Percentiles rank a stretch among this genome's conserved stretches.
Evolutionary conservation across 2,329 filamentous ascomycete species (phyloP).

Genomic region (Fusarium ramigenum): DNA sequence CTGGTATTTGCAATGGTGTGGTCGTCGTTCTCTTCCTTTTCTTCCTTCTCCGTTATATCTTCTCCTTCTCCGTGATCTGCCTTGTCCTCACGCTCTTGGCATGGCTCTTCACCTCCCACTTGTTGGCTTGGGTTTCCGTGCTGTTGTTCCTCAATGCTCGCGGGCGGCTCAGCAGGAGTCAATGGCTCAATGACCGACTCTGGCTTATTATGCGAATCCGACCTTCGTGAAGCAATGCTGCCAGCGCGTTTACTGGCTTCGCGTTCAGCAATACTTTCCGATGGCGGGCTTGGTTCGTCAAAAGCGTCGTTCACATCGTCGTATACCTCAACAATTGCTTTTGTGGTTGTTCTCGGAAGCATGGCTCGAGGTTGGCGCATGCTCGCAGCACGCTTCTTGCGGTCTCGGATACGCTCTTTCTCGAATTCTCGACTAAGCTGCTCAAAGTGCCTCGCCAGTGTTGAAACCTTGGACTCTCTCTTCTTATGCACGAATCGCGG

Average conservation of each 20-base stretch:
- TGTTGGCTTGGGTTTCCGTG: constrained; percentile 42
- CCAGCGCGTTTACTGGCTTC: constrained; percentile 46
- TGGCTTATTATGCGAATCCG: constrained; percentile 41
- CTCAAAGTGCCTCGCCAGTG: constrained; percentile 94
- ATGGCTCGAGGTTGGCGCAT: constrained; percentile 80
- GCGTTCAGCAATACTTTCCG: constrained; percentile 56
- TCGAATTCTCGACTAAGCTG: constrained; percentile 96
- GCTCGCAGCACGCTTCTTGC: constrained; percentile 81
- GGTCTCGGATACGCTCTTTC: constrained; percentile 88
- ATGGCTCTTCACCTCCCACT: constrained; percentile 41
- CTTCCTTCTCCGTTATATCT: constrained; percentile 41
- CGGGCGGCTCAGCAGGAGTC: constrained; percentile 37
- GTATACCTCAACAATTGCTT: constrained; percentile 95
- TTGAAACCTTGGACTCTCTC: constrained; percentile 83
- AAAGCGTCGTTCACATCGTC: constrained; percentile 93
- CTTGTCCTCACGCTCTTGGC: constrained; percentile 31
- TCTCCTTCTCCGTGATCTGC: constrained; percentile 30
- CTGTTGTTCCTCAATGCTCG: constrained; percentile 37
- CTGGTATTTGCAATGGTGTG: constrained; percentile 45
- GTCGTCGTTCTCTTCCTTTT: constrained; percentile 45
- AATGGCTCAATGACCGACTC: constrained; percentile 33
- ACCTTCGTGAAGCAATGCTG: constrained; percentile 37
- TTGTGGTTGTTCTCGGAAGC: constrained; percentile 86
- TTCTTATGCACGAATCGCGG: constrained; percentile 84
- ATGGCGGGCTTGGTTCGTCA: constrained; percentile 70